phyloP scores from a whole-genome alignment of 768 basidiomycete species.

The Crassisporium funariophilum region DNA sequence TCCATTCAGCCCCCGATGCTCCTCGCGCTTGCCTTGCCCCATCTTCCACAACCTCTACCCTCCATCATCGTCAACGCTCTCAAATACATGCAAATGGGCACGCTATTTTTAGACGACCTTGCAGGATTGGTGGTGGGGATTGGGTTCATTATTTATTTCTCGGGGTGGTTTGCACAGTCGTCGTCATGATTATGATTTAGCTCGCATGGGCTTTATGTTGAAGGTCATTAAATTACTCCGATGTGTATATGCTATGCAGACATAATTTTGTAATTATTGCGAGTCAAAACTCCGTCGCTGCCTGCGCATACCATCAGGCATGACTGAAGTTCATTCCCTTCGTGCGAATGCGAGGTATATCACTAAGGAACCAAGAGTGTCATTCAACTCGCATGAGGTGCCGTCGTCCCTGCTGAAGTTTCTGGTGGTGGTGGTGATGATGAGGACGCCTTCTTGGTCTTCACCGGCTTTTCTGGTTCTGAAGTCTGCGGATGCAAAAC shows the following conservation, averaged over 20 bases:
- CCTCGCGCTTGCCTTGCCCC: conserved; percentile 59
- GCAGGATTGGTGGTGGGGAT: conserved; percentile 71
- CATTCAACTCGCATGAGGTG: conserved; percentile 25
- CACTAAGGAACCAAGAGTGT: too few species aligned
- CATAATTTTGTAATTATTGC: conserved; percentile 6
- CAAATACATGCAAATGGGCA: conserved; percentile 71
- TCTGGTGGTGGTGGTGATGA: not conserved
- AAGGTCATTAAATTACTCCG: not conserved
- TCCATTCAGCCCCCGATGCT: conserved; percentile 60
- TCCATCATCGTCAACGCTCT: conserved; percentile 62
- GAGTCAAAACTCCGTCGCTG: not conserved
- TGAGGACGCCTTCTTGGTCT: conserved; percentile 5
- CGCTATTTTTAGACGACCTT: conserved; percentile 70
- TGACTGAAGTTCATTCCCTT: not conserved
- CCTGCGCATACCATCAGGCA: not conserved
- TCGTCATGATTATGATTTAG: not conserved
- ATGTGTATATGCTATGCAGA: conserved; percentile 3
- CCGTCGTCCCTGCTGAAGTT: too few species aligned
- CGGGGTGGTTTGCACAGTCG: conserved; percentile 43
- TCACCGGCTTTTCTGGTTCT: conserved; percentile 3
- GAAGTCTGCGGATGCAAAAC: conserved; percentile 17
- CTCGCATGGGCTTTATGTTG: not conserved
- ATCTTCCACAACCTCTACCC: conserved; percentile 66
- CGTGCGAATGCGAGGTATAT: not conserved
- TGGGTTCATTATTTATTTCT: conserved; percentile 61